Evolutionary conservation across 352 stramenopile species (phyloP).

Genomic region (Globisporangium rhizosaccharum): DNA sequence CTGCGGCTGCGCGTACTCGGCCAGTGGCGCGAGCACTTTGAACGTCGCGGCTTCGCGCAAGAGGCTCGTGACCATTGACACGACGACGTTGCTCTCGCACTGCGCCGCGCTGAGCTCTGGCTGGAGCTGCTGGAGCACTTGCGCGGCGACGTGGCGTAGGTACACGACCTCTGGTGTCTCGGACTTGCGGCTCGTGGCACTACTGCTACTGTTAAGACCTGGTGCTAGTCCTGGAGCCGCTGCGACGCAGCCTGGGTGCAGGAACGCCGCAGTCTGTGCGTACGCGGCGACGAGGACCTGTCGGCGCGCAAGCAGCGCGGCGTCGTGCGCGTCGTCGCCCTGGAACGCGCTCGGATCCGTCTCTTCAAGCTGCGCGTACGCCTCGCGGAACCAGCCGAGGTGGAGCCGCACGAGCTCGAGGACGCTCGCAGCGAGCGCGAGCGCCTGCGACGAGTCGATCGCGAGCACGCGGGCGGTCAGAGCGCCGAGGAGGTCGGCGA

Average conservation of each 20-base stretch:
- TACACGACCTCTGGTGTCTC: conserved; percentile 52
- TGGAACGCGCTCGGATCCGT: conserved; percentile 53
- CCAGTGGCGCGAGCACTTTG: conserved; percentile 60
- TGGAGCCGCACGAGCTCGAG: conserved; percentile 67
- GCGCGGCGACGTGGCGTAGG: conserved; percentile 57
- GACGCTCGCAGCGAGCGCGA: conserved; percentile 53
- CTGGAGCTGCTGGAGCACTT: conserved; percentile 59
- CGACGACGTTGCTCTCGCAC: conserved; percentile 51
- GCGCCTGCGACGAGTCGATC: conserved; percentile 62
- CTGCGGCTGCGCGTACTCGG: conserved; percentile 60
- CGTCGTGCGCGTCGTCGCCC: conserved; percentile 43
- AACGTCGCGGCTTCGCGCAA: conserved; percentile 57
- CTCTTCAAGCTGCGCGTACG: conserved; percentile 59
- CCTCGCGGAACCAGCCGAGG: conserved; percentile 75
- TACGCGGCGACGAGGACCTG: conserved; percentile 53
- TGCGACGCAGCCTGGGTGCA: conserved; percentile 60
- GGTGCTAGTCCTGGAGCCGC: conserved; percentile 3
- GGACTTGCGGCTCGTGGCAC: conserved; percentile 16
- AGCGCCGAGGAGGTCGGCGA: conserved; percentile 58
- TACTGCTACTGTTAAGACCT: neutral
- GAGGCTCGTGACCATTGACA: conserved; percentile 62
- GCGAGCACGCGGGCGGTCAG: conserved; percentile 51
- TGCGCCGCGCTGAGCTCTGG: conserved; percentile 45
- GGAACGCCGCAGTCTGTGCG: conserved; percentile 52
- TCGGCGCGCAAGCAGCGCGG: conserved; percentile 28